Conservation (phyloP, 164 flowering plant species). For the Macadamia tetraphylla region DNA sequence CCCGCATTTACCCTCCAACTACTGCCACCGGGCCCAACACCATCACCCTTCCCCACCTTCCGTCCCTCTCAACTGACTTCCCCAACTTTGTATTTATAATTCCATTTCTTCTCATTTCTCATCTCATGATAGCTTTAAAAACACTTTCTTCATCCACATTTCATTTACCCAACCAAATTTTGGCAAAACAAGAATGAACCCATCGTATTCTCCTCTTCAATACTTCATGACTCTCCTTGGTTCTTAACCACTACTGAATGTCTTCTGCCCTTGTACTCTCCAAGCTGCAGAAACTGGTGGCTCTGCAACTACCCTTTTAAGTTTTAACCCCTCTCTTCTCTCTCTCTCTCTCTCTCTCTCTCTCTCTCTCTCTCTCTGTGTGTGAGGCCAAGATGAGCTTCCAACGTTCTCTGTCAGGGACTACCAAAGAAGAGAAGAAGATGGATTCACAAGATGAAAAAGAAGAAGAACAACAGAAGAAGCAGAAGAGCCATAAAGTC, state of each 20-base stretch:
- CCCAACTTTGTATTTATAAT: too few relatives aligned
- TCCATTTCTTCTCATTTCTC: neutral
- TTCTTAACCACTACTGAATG: neutral
- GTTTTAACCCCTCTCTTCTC: neutral
- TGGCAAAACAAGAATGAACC: too few relatives aligned
- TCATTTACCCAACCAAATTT: too few relatives aligned
- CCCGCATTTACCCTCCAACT: too few relatives aligned
- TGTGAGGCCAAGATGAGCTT: constrained; percentile 6
- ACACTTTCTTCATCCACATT: neutral
- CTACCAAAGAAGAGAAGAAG: neutral
- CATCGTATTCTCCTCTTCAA: neutral
- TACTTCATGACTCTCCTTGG: neutral
- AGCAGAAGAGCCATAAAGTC: constrained; percentile 26
- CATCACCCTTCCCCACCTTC: too few relatives aligned
- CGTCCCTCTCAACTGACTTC: too few relatives aligned
- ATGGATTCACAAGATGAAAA: neutral
- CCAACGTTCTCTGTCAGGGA: neutral
- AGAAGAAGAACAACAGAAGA: constrained; percentile 12
- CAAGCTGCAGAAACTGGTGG: neutral
- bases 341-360: too few relatives aligned
- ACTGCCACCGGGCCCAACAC: too few relatives aligned
- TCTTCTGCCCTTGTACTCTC: neutral
- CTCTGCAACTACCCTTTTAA: neutral
- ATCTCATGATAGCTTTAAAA: neutral
- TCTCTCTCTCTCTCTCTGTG: too few relatives aligned